phyloP scores from a whole-genome alignment of 306 rosid genomes.

The Rosa multiflora region DNA sequence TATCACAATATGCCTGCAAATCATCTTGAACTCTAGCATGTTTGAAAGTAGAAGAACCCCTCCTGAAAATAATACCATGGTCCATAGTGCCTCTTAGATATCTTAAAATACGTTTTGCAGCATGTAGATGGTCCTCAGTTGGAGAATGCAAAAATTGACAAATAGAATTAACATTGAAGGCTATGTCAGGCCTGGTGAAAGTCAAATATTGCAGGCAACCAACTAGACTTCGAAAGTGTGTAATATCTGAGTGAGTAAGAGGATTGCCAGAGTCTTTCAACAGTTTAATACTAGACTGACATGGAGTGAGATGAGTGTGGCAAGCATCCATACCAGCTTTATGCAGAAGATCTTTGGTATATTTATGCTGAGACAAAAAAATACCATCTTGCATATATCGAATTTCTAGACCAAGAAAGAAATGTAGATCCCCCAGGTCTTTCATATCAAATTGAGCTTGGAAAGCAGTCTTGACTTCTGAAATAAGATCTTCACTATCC shows the following conservation, averaged over 20 bases:
- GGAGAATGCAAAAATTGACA: not conserved
- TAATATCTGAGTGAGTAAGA: not conserved
- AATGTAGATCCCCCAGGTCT: not conserved
- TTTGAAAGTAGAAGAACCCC: too few relatives aligned
- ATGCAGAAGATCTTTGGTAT: not conserved
- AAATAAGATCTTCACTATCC: not conserved
- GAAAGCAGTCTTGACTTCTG: not conserved
- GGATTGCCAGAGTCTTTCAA: not conserved
- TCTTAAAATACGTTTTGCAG: not conserved
- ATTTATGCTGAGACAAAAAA: not conserved
- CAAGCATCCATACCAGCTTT: not conserved
- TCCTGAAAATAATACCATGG: too few relatives aligned
- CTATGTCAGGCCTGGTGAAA: not conserved
- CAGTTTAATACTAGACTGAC: not conserved
- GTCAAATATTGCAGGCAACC: not conserved
- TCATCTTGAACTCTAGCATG: too few relatives aligned
- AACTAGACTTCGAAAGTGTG: not conserved
- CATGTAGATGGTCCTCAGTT: not conserved
- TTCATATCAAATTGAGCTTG: not conserved
- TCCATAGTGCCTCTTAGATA: not conserved
- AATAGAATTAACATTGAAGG: too few relatives aligned
- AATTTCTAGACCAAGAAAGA: not conserved
- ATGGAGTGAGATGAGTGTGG: not conserved
- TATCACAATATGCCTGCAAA: not conserved
- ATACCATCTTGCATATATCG: not conserved